Conservation (phyloP, 768 basidiomycete species). For the Asterophora parasitica region DNA sequence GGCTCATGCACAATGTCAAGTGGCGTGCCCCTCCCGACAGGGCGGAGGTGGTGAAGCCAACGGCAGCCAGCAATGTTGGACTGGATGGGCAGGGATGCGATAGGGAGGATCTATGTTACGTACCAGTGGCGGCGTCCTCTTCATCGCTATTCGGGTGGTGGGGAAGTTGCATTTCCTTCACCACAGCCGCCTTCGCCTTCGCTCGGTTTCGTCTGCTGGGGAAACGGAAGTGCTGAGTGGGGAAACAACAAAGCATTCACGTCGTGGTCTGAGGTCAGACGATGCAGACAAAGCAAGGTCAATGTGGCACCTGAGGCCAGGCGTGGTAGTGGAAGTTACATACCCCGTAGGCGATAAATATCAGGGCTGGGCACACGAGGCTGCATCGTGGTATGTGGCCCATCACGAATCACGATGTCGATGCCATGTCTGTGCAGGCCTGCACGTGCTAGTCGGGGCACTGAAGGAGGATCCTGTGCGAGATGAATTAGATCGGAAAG, state of each 20-base stretch:
- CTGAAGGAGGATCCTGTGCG: not conserved
- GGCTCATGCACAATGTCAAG: not conserved
- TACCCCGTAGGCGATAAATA: constrained; percentile 16
- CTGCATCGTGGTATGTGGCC: constrained; percentile 35
- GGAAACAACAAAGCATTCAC: constrained; percentile 30
- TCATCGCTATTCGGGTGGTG: not conserved
- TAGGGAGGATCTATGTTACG: not conserved
- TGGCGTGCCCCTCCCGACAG: not conserved
- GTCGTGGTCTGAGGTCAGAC: not conserved
- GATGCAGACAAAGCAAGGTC: constrained; percentile 7
- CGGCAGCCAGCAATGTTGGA: too few relatives aligned
- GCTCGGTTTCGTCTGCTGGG: constrained; percentile 7
- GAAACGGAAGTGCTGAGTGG: constrained; percentile 16
- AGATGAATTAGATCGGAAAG: constrained; percentile 3
- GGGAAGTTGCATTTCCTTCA: constrained; percentile 13
- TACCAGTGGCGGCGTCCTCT: constrained; percentile 14
- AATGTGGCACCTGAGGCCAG: not conserved
- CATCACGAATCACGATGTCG: constrained; percentile 14
- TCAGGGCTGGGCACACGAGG: constrained; percentile 29
- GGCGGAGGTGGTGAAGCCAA: too few relatives aligned
- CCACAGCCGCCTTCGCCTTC: not conserved
- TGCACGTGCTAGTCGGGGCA: constrained; percentile 21
- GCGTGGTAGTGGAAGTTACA: constrained; percentile 19
- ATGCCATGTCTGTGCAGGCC: too few relatives aligned
- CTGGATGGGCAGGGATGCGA: not conserved